Base-by-base conservation (phyloP, 148 eudicot genomes). In the Vaccinium vitisidaea region DNA sequence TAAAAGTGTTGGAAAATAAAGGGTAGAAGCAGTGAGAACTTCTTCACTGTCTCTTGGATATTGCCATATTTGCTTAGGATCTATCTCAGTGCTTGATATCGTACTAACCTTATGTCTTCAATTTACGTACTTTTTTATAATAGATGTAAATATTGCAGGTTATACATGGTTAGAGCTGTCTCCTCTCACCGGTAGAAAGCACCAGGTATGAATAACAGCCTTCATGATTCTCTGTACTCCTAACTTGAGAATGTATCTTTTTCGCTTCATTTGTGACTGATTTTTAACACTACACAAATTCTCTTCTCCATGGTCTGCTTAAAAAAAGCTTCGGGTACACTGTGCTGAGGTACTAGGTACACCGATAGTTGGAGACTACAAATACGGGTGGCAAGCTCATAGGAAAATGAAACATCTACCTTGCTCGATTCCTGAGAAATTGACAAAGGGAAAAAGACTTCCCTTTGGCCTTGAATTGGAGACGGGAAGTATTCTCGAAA, bases 331-430 rank as follows among this genome's bases (percentile, higher is more conserved):
- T 67, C 95, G 99, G 21, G 98, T 97, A 54, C 99, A 97, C 84
- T 97, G 98, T 88, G 98, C 99, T 1, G 98, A 95, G 88, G 98
- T 97, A 19, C 86, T 97, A 81, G 91, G 98, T 83, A 97, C 98
- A 52, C 99, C 99, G 15, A 97, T 97, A 30, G 93, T 97, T 19
- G 99, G 99, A 85, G 99, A 97, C 89, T 97, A 90, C 93, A 97
- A 97, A 86, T 97, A 97, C 23, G 99, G 98, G 9, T 90, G 98
- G 95, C 95, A 91, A 87, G 98, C 98, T 90, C 98, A 97, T 87
- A 90, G 88, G 84, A 87, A 84, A 75, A 89, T 92, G 90, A 85
- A 89, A 83, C 91, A 91, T 49, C 48, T 81, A 16, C 82, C 81
- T 49, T 82, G 53, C 54, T 80, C 88, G 25, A 5, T 56, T 84